Evolutionary conservation across 2,329 filamentous ascomycete genomes (phyloP).

Genomic region (Botrytis sinoallii): DNA sequence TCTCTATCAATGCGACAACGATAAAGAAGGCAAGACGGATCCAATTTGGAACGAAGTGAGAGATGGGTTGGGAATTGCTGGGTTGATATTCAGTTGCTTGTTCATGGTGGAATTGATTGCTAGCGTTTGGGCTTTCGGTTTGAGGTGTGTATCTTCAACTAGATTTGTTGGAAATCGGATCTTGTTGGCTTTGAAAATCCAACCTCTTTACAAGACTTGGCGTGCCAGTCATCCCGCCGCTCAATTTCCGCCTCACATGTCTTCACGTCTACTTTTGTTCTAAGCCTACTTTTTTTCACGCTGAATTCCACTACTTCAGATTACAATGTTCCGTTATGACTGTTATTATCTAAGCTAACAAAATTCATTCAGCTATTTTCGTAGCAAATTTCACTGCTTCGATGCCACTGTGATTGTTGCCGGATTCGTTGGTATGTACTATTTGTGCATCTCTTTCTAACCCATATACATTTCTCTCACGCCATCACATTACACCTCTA

Average conservation of each 20-base stretch:
- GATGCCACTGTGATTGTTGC: slow-evolving; percentile 61
- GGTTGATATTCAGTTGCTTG: slow-evolving; percentile 59
- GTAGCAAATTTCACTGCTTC: slow-evolving; percentile 59
- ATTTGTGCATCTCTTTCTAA: neutral
- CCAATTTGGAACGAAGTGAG: slow-evolving; percentile 40
- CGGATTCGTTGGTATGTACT: slow-evolving; percentile 48
- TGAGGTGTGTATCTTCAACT: slow-evolving; percentile 41
- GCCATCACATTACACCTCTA: neutral
- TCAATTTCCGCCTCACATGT: neutral
- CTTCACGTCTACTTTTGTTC: neutral
- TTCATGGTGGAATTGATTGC: slow-evolving; percentile 62
- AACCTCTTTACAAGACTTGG: neutral
- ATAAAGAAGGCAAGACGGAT: slow-evolving; percentile 19
- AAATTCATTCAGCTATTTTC: slow-evolving; percentile 48
- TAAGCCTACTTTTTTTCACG: neutral
- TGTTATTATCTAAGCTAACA: neutral
- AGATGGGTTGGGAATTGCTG: slow-evolving; percentile 48
- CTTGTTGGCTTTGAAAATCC: neutral
- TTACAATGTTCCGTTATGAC: neutral
- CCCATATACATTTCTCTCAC: neutral
- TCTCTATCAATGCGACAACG: slow-evolving; percentile 47
- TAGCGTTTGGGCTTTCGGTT: slow-evolving; percentile 60
- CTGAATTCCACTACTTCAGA: neutral
- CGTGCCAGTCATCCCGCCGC: too few relatives aligned
- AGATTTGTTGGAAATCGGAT: neutral